These are phyloP conservation scores for Trichoderma sp. DNA, from an alignment of 2,329 filamentous ascomycete species.

Conservation along the genomic window DNA sequence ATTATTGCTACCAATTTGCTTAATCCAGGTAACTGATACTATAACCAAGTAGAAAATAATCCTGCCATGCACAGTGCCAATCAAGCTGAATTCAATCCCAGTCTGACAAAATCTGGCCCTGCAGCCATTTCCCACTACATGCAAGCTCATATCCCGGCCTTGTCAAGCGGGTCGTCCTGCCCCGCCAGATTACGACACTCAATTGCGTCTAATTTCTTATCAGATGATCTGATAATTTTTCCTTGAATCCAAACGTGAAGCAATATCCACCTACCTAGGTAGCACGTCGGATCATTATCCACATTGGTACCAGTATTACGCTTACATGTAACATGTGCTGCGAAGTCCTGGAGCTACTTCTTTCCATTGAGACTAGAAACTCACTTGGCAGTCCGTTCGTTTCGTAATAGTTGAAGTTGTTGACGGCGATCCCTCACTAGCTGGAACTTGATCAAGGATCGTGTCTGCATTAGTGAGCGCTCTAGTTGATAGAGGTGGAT, in stretches of 20 bases:
- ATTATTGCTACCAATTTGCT: neutral
- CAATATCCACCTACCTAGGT: neutral
- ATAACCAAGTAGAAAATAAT: neutral
- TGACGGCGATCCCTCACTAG: neutral
- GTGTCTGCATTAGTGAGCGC: neutral
- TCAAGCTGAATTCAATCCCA: neutral
- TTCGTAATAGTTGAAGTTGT: neutral
- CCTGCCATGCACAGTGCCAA: neutral
- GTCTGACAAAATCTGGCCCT: neutral
- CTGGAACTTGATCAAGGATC: neutral
- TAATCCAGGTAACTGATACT: neutral
- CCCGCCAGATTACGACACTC: constrained; percentile 5
- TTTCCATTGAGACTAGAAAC: neutral
- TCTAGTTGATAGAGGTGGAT: neutral
- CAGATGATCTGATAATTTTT: constrained; percentile 24
- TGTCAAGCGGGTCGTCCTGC: neutral
- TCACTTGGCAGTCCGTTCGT: neutral
- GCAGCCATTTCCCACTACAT: neutral
- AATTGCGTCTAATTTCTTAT: constrained; percentile 15
- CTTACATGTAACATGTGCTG: neutral
- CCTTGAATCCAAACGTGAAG: neutral
- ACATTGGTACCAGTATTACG: neutral
- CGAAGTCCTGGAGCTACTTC: neutral
- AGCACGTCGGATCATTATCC: neutral
- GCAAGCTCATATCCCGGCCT: neutral